Conservation (phyloP, 257 asterid species). For the Nicotiana tabacum region DNA sequence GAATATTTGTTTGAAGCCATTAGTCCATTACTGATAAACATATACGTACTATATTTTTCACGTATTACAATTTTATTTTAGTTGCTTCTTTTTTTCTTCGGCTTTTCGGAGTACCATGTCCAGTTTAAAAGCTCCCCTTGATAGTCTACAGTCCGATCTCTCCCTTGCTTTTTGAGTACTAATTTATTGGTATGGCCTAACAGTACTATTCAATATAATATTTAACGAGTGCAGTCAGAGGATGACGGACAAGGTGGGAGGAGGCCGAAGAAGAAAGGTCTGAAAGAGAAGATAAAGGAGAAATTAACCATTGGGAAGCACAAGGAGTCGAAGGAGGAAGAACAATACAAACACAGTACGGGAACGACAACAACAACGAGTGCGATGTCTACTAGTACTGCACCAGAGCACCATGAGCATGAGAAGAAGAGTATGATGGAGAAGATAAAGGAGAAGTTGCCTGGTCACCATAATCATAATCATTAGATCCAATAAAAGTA, state of each 20-base stretch:
- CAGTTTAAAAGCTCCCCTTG: neutral
- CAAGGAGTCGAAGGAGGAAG: conserved; percentile 18
- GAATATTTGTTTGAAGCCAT: no score
- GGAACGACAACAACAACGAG: conserved; percentile 17
- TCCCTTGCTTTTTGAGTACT: neutral
- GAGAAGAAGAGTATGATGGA: conserved; percentile 78
- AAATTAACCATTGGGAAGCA: conserved; percentile 43
- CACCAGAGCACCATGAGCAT: conserved; percentile 30
- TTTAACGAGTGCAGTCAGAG: conserved; percentile 39
- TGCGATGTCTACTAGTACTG: conserved; percentile 22
- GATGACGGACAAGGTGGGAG: conserved; percentile 77
- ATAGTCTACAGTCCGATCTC: neutral
- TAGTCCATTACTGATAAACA: no score
- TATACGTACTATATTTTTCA: no score
- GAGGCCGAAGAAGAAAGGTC: conserved; percentile 54
- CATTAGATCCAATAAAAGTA: conserved; percentile 3
- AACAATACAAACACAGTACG: conserved; percentile 17
- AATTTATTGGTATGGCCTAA: neutral
- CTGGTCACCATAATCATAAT: conserved; percentile 50
- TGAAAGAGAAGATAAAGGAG: conserved; percentile 64
- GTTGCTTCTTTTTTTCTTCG: no score
- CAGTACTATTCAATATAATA: no score
- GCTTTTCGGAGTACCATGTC: no score
- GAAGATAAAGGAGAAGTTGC: conserved; percentile 73
- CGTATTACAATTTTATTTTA: no score